These are phyloP conservation scores for Solanum sparsipilum DNA, from an alignment of 257 asterid species.

Conservation along the genomic window DNA sequence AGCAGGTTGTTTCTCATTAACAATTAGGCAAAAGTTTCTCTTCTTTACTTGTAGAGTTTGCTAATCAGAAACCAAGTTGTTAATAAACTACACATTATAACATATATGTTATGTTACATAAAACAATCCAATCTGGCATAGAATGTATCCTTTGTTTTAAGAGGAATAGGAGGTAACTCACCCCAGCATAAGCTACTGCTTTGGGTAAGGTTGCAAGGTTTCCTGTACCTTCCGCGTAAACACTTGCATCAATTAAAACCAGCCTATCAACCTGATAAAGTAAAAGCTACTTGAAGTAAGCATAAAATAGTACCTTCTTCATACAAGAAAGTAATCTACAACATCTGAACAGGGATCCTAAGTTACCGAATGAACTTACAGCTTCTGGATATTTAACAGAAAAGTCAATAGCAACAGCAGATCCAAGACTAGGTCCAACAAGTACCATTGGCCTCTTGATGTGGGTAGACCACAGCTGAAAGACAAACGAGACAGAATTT, in stretches of 20 bases:
- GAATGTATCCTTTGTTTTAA: neutral
- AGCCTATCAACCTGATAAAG: slow-evolving; percentile 67
- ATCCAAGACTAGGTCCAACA: slow-evolving; percentile 99
- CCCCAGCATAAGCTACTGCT: slow-evolving; percentile 79
- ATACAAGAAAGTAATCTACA: neutral
- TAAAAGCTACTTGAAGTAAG: neutral
- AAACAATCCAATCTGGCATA: neutral
- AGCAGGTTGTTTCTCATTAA: neutral
- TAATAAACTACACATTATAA: slow-evolving; percentile 1
- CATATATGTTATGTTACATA: neutral
- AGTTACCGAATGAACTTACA: slow-evolving; percentile 28
- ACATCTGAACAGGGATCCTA: neutral
- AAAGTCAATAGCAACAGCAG: slow-evolving; percentile 85
- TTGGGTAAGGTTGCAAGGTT: slow-evolving; percentile 70
- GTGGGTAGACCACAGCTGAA: slow-evolving; percentile 67
- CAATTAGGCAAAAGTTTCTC: neutral
- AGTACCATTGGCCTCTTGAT: slow-evolving; percentile 69
- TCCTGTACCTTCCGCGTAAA: slow-evolving; percentile 92
- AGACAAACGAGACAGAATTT: neutral
- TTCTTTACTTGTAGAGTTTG: neutral
- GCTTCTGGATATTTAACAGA: slow-evolving; percentile 64
- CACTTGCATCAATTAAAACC: slow-evolving; percentile 89
- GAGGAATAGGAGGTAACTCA: slow-evolving; percentile 14
- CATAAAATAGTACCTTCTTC: neutral
- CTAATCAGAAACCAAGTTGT: neutral